A percentile compares a stretch with the other conserved stretches of the same genome.
phyloP scores from a whole-genome alignment of 306 rosid species.

The Canavalia ensiformis region DNA sequence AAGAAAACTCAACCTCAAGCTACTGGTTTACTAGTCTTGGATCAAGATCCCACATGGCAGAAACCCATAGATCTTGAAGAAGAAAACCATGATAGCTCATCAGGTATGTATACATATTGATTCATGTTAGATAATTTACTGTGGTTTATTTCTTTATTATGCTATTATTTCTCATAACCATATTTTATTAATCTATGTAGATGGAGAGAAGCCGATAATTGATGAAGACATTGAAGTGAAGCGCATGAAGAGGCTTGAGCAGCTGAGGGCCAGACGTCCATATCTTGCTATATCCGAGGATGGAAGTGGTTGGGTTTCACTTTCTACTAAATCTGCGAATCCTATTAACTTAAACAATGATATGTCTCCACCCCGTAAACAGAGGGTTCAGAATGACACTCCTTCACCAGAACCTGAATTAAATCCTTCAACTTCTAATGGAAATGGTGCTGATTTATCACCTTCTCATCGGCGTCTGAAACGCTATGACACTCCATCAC shows the following conservation, averaged over 20 bases:
- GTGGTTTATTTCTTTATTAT: constrained; percentile 11
- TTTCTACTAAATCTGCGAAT: constrained; percentile 55
- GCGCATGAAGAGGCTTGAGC: constrained; percentile 88
- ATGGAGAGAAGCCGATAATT: constrained; percentile 76
- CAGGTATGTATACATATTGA: constrained; percentile 52
- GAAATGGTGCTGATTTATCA: constrained; percentile 62
- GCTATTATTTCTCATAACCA: neutral
- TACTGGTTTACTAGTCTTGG: constrained; percentile 71
- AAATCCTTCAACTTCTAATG: constrained; percentile 45
- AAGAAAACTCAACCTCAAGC: constrained; percentile 57
- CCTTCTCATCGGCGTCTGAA: constrained; percentile 46
- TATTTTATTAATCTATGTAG: constrained; percentile 48
- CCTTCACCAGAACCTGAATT: constrained; percentile 66
- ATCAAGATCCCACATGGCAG: constrained; percentile 92
- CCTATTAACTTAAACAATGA: constrained; percentile 51
- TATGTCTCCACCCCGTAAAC: constrained; percentile 74
- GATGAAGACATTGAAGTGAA: constrained; percentile 92
- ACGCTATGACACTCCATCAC: constrained; percentile 62
- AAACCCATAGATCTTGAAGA: constrained; percentile 74
- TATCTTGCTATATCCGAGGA: constrained; percentile 81
- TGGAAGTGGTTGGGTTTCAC: constrained; percentile 97
- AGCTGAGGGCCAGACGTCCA: constrained; percentile 69
- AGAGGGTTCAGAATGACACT: constrained; percentile 64
- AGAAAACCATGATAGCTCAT: constrained; percentile 61
- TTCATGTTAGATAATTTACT: constrained; percentile 8